Conservation (phyloP, 768 basidiomycete species). For the Xerocomellus intermedius region DNA sequence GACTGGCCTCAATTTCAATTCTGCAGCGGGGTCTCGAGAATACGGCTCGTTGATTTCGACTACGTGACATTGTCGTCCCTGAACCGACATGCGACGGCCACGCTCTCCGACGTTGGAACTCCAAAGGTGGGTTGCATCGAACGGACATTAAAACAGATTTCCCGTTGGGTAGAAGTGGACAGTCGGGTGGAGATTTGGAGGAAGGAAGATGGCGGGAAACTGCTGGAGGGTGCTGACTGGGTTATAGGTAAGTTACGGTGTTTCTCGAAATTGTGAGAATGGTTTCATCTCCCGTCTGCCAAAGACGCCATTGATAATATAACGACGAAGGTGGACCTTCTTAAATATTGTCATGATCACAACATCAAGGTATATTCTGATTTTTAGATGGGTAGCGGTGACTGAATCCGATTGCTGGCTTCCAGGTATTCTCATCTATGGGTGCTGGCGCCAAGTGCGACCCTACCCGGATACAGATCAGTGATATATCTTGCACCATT, state of each 20-base stretch:
- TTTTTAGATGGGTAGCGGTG: background rate
- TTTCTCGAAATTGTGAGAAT: background rate
- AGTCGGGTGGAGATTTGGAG: constrained; percentile 82
- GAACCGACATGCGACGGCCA: constrained; percentile 91
- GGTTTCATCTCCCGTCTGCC: constrained; percentile 6
- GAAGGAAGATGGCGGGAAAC: constrained; percentile 68
- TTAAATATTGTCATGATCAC: constrained; percentile 82
- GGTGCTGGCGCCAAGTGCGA: constrained; percentile 94
- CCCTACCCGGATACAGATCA: constrained; percentile 92
- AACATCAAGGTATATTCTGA: constrained; percentile 62
- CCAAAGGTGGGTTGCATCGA: constrained; percentile 86
- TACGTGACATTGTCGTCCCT: constrained; percentile 93
- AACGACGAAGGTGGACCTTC: constrained; percentile 90
- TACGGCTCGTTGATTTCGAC: constrained; percentile 92
- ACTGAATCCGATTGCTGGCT: background rate
- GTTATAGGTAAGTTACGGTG: constrained; percentile 67
- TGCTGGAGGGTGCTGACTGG: constrained; percentile 89
- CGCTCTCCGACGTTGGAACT: constrained; percentile 86
- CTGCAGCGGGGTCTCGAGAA: constrained; percentile 66
- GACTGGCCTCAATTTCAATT: background rate
- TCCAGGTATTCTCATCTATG: constrained; percentile 92
- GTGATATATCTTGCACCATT: constrained; percentile 87
- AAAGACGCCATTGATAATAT: constrained; percentile 97
- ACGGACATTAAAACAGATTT: constrained; percentile 63
- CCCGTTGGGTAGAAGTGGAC: constrained; percentile 88